Percentiles rank a stretch among this genome's conserved stretches.
Evolutionary conservation across 2,329 filamentous ascomycete species (phyloP).

Genomic region (Venturia oleaginea): DNA sequence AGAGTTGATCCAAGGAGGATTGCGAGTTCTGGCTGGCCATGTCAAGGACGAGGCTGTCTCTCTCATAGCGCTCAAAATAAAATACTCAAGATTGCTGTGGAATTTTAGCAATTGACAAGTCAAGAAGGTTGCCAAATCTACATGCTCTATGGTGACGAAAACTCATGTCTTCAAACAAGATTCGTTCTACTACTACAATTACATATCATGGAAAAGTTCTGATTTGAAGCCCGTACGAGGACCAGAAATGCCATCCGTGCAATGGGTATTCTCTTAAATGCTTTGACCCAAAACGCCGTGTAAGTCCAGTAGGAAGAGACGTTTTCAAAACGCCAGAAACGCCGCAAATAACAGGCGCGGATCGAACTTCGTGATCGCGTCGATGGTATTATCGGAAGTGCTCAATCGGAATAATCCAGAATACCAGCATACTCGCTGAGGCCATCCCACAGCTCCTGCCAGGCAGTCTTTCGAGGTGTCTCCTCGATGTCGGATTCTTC

Average conservation of each 20-base stretch:
- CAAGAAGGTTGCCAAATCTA: no score
- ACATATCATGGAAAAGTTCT: neutral
- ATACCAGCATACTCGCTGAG: slow-evolving; percentile 15
- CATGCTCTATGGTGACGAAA: no score
- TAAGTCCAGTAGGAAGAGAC: neutral
- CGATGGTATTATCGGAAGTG: neutral
- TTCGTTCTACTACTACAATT: neutral
- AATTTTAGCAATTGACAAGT: no score
- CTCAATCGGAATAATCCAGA: slow-evolving; percentile 8
- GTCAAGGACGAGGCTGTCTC: no score
- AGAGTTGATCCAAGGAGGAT: no score
- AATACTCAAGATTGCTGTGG: no score
- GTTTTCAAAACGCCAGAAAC: neutral
- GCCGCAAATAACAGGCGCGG: neutral
- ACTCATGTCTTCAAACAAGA: neutral
- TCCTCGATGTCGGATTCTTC: neutral
- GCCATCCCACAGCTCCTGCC: slow-evolving; percentile 15
- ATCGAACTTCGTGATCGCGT: neutral
- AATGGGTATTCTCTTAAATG: neutral
- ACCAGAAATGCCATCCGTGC: neutral
- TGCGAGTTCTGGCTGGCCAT: no score
- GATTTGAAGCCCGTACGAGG: neutral
- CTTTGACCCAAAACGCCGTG: neutral
- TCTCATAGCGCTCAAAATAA: no score
- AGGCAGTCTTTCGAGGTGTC: slow-evolving; percentile 11